These are phyloP conservation scores for Rosellinia necatrix DNA, from an alignment of 2,329 filamentous ascomycete genomes.

Conservation along the genomic window DNA sequence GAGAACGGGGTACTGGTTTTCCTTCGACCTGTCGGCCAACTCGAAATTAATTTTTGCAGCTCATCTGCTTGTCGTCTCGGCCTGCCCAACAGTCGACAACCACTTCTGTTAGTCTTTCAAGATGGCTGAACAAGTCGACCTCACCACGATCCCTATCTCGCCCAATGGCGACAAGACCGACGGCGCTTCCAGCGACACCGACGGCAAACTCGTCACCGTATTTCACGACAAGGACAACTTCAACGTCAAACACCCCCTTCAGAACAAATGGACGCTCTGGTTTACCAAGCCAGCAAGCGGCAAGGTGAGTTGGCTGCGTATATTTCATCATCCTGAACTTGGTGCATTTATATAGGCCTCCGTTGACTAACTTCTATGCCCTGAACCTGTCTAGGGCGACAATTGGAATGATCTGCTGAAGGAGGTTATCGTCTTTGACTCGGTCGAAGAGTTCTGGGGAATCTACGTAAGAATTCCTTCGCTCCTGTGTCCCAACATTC, in stretches of 20 bases:
- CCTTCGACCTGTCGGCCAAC: not conserved
- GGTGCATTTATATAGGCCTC: not conserved
- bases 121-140: slow-evolving; percentile 64
- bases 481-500: not conserved
- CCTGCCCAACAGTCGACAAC: not conserved
- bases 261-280: slow-evolving; percentile 98
- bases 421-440: slow-evolving; percentile 98
- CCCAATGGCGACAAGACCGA: slow-evolving; percentile 63
- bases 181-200: slow-evolving; percentile 49
- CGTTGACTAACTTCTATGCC: slow-evolving; percentile 22
- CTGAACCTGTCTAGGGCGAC: slow-evolving; percentile 68
- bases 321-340: not conserved
- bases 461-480: slow-evolving; percentile 77
- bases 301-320: slow-evolving; percentile 65
- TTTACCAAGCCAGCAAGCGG: slow-evolving; percentile 97
- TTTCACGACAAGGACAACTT: slow-evolving; percentile 99
- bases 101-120: slow-evolving; percentile 23
- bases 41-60: not conserved
- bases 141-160: slow-evolving; percentile 70
- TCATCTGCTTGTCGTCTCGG: not conserved
- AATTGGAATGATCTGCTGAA: slow-evolving; percentile 99
- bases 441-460: slow-evolving; percentile 99
- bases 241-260: slow-evolving; percentile 98
- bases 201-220: slow-evolving; percentile 78
- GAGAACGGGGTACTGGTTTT: not conserved